Evolutionary conservation across 805 yeast genomes (phyloP).

Genomic region (Ogataea ramenticola): DNA sequence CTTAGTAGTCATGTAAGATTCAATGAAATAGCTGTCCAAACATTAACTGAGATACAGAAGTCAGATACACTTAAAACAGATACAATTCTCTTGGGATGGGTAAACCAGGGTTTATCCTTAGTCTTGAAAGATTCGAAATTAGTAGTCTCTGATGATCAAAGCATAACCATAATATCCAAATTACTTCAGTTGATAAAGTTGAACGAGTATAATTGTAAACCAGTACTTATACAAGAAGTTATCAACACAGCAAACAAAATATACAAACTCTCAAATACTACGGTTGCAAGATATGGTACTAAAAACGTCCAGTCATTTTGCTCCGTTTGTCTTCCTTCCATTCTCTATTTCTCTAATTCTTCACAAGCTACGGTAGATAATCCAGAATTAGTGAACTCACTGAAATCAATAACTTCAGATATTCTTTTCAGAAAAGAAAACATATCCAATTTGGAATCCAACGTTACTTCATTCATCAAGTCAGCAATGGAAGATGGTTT

Average conservation of each 20-base stretch:
- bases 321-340: slow-evolving; percentile 15
- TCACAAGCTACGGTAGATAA: neutral
- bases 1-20: slow-evolving; percentile 35
- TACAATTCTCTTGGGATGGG: slow-evolving; percentile 13
- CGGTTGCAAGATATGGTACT: slow-evolving; percentile 15
- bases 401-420: slow-evolving; percentile 17
- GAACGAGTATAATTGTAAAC: neutral
- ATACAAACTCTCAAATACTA: slow-evolving; percentile 18
- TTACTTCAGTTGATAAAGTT: neutral
- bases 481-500: neutral
- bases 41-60: slow-evolving; percentile 15
- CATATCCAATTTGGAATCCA: slow-evolving; percentile 17
- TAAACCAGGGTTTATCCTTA: slow-evolving; percentile 10
- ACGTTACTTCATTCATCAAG: slow-evolving; percentile 4
- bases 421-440: slow-evolving; percentile 22
- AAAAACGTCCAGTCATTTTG: slow-evolving; percentile 21
- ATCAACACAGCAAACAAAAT: slow-evolving; percentile 2
- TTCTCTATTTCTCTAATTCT: slow-evolving; percentile 8
- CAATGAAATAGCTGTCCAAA: slow-evolving; percentile 26
- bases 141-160: slow-evolving; percentile 20
- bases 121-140: slow-evolving; percentile 10
- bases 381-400: neutral
- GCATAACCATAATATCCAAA: slow-evolving; percentile 11
- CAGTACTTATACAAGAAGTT: neutral
- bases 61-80: slow-evolving; percentile 13